Base-by-base conservation (phyloP, 306 rosid genomes). In the Lablab purpureus region DNA sequence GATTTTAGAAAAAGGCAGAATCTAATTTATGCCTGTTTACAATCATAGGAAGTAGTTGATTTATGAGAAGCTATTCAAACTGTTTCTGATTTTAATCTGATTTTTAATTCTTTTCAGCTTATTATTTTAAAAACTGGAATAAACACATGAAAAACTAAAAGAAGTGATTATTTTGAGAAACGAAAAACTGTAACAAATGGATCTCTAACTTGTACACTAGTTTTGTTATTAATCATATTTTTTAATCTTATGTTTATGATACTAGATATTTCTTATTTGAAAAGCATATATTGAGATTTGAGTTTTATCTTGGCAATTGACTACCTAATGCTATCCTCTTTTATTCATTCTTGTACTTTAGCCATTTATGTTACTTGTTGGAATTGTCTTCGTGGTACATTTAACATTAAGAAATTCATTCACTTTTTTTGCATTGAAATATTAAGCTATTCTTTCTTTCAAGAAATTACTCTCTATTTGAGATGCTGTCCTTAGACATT, bases 401-500 rank as follows among this genome's bases (percentile, higher is more conserved):
- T 30, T 56, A 46, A 41, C 51, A 56, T 54, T n/a, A 30, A 52
- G 65, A 23, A 15, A 66, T 65, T 62, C 25, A 9, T 27, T 18
- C 14, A 43, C 68, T 60, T 49, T 41, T 52, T 70, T 11, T 21
- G 34, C 62, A 6, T 60, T 60, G 59, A 47, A 59, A 34, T 37
- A 9, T 17, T 28, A 34, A 41, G 5, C 71, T 49, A 64, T 76
- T 6, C 37, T 18, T 17, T 10, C 45, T 69, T 41, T 41, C 58
- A 5, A 5, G n/a, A 14, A n/a, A 25, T 59, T 72, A 14, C 37
- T 51, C 27, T 74, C 14, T 47, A 21, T 56, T 70, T 49, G 73
- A 78, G 52, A 78, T 78, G 52, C 60, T 55, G 41, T 47, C 19
- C 56, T 7, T 78, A 5, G 79, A 27, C 59, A 71, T 37, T 64